phyloP scores from a whole-genome alignment of 768 basidiomycete species.

The Lactarius deliciosus region DNA sequence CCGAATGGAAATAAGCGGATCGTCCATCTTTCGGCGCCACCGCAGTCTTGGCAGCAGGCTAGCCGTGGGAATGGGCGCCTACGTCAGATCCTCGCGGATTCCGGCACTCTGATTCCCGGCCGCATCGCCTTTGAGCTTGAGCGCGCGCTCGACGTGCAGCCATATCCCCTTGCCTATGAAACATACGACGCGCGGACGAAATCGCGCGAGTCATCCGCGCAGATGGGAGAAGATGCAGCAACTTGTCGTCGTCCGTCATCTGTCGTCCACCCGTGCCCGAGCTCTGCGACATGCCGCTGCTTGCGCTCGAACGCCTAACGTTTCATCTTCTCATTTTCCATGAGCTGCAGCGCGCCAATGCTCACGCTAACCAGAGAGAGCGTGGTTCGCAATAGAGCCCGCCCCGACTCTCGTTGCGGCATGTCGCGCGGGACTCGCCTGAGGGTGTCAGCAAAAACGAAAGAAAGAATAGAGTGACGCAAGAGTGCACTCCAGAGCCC shows the following conservation, averaged over 20 bases:
- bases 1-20: background rate
- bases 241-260: slow-evolving; percentile 63
- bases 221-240: no score
- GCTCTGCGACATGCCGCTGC: slow-evolving; percentile 54
- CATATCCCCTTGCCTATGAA: slow-evolving; percentile 78
- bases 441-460: background rate
- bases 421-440: slow-evolving; percentile 76
- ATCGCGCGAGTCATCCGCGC: no score
- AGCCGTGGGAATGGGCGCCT: background rate
- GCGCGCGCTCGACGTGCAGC: slow-evolving; percentile 40
- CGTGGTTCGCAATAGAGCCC: slow-evolving; percentile 87
- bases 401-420: slow-evolving; percentile 67
- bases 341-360: slow-evolving; percentile 94
- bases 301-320: slow-evolving; percentile 83
- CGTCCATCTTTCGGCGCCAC: background rate
- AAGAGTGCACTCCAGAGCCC: no score
- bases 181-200: slow-evolving; percentile 67
- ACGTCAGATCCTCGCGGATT: background rate
- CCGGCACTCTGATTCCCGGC: background rate
- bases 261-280: slow-evolving; percentile 70
- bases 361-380: slow-evolving; percentile 90
- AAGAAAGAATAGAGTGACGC: no score
- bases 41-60: background rate
- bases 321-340: slow-evolving; percentile 93
- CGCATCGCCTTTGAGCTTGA: background rate